Conservation (phyloP, 2,329 filamentous ascomycete genomes). For the Xylaria digitata region DNA sequence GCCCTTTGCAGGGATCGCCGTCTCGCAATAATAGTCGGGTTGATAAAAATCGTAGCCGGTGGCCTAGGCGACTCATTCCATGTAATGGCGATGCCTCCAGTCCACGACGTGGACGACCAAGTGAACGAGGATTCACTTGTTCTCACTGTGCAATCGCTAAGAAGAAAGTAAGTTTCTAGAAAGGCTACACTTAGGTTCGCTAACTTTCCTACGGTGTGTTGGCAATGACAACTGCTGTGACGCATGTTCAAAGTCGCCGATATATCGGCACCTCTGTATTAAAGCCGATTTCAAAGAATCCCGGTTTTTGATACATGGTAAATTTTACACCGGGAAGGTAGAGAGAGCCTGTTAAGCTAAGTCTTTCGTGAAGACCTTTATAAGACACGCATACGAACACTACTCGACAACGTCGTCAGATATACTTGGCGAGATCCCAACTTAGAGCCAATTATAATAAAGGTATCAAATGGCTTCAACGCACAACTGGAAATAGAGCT, state of each 20-base stretch:
- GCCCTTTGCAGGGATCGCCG: background rate
- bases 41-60: constrained; percentile 1
- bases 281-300: constrained; percentile 29
- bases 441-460: background rate
- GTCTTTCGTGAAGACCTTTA: constrained; percentile 18
- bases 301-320: constrained; percentile 24
- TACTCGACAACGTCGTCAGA: constrained; percentile 16
- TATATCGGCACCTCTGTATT: constrained; percentile 29
- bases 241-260: constrained; percentile 20
- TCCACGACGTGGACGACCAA: constrained; percentile 27
- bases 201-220: constrained; percentile 20
- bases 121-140: constrained; percentile 30
- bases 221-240: constrained; percentile 19
- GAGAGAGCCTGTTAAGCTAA: background rate
- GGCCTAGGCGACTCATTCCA: background rate
- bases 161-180: constrained; percentile 19
- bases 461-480: constrained; percentile 28
- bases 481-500: constrained; percentile 24
- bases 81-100: constrained; percentile 4
- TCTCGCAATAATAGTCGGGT: constrained; percentile 9
- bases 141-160: constrained; percentile 31
- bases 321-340: background rate
- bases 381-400: constrained; percentile 21
- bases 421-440: constrained; percentile 7
- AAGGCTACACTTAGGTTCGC: background rate